Conservation (phyloP, 2,329 filamentous ascomycete genomes). For the Exophiala sp. region DNA sequence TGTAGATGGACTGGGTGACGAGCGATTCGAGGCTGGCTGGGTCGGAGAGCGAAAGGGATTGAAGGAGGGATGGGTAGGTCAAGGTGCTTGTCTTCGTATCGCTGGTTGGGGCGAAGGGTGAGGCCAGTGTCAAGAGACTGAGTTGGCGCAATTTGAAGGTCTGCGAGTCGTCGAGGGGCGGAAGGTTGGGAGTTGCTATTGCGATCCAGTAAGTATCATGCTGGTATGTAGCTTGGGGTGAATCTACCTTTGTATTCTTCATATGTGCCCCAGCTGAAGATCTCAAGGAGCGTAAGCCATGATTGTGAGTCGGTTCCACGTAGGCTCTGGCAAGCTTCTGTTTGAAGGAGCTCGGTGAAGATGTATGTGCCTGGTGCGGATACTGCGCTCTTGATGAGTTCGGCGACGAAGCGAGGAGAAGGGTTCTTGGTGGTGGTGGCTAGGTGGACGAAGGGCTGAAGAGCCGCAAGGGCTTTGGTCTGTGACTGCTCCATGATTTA, state of each 20-base stretch:
- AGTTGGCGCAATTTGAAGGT: constrained; percentile 84
- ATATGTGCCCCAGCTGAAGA: constrained; percentile 93
- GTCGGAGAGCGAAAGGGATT: constrained; percentile 63
- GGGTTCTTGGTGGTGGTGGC: constrained; percentile 70
- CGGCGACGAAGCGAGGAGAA: constrained; percentile 77
- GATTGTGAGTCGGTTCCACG: constrained; percentile 46
- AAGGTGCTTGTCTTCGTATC: constrained; percentile 53
- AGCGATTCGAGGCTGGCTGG: constrained; percentile 75
- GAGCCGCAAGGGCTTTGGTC: constrained; percentile 55
- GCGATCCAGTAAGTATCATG: background rate
- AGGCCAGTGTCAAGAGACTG: constrained; percentile 76
- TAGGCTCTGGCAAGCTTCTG: constrained; percentile 73
- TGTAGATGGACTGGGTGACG: constrained; percentile 83
- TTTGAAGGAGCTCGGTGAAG: constrained; percentile 87
- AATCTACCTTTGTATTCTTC: constrained; percentile 63
- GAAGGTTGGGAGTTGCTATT: constrained; percentile 57
- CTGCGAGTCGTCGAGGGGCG: constrained; percentile 69
- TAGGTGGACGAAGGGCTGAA: constrained; percentile 83
- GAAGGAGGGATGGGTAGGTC: constrained; percentile 67
- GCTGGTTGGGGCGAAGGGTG: constrained; percentile 31
- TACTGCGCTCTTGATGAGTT: constrained; percentile 82
- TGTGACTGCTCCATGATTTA: constrained; percentile 45
- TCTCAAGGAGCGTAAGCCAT: constrained; percentile 70
- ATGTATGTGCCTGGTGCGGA: constrained; percentile 86
- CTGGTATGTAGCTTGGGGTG: constrained; percentile 27